These are phyloP conservation scores for Solanum aculeatissimum DNA, from an alignment of 305 asterid genomes.

Conservation along the genomic window DNA sequence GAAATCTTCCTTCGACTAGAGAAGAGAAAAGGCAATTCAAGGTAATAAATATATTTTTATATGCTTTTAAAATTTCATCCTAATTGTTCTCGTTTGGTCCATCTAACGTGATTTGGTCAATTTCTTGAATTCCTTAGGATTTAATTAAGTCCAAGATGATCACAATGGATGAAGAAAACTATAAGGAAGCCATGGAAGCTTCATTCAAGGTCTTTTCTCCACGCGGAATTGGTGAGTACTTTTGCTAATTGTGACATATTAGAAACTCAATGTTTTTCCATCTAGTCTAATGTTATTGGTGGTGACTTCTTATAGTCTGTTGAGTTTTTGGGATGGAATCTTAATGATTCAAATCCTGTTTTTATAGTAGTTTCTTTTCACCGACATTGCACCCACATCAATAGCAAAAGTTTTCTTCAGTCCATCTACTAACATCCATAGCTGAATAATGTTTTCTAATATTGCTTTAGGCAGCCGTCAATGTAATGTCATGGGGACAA, in stretches of 20 bases:
- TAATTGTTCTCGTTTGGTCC: background rate
- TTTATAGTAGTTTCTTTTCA: background rate
- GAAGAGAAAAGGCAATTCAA: slow-evolving; percentile 72
- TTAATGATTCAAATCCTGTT: background rate
- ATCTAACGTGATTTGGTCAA: slow-evolving; percentile 20
- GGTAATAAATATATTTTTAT: slow-evolving; percentile 27
- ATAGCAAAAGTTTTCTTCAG: background rate
- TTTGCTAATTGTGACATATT: background rate
- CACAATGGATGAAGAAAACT: slow-evolving; percentile 82
- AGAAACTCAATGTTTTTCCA: background rate
- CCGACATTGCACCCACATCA: background rate
- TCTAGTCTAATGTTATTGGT: background rate
- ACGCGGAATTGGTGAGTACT: slow-evolving; percentile 76
- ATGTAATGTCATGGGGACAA: background rate
- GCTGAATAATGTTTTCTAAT: background rate
- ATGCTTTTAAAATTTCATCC: background rate
- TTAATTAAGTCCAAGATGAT: slow-evolving; percentile 70
- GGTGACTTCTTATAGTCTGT: background rate
- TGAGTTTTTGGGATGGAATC: background rate
- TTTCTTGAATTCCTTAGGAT: slow-evolving; percentile 44
- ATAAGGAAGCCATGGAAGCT: slow-evolving; percentile 89
- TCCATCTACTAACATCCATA: background rate
- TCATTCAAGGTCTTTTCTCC: slow-evolving; percentile 83
- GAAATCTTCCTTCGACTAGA: slow-evolving; percentile 69
- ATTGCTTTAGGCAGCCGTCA: background rate